Base-by-base conservation (phyloP, 2,329 filamentous ascomycete genomes). In the Madurella fahalii region DNA sequence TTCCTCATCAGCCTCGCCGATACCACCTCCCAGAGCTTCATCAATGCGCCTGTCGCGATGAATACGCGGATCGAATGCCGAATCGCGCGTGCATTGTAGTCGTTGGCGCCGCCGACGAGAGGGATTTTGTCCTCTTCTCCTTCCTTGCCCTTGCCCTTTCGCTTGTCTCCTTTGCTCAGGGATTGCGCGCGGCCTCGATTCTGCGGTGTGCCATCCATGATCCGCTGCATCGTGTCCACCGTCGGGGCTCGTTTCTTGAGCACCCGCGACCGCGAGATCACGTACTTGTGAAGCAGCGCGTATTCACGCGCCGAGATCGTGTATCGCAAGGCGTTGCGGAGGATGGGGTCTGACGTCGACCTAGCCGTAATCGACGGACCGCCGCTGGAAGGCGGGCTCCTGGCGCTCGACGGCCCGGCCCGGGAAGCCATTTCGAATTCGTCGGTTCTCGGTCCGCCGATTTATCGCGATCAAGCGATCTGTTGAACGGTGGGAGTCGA, bases 251-350 rank as follows among this genome's bases (percentile, higher is more conserved):
- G 74, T 58, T 76, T 74, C 50, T 77, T 77, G 37, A 87, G 71
- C 7, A 80, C 68, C 50, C 77, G 77, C 43, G 89, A 86, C 45
- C 86, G 84, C 57, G 89, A 90, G 48, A 94, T 79, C 50, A 95
- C 80, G 67, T 92, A 91, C 66, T 87, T 86, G 71, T 96, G 90
- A 16, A 96, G 81, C 1, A 86, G 76, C 62, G 89, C 86, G 71
- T 96, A 96, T 70, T 96, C 92, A 69, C 86, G 84, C 41, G 90
- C 85, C 7, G 84, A 87, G 67, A 92, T 90, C 54, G 89, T 94
- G 72, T 96, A 92, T 62, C 91, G 86, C 56, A 96, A 78, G 42
- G 90, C 86, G 70, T 94, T 95, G 71, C 89, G 89, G 53, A 95
- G 79, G 59, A 95, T 79, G 32, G 61, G 59, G 18, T 64, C 61